phyloP scores from a whole-genome alignment of 1,284 basidiomycete genomes.

The Coniferiporia weirii region DNA sequence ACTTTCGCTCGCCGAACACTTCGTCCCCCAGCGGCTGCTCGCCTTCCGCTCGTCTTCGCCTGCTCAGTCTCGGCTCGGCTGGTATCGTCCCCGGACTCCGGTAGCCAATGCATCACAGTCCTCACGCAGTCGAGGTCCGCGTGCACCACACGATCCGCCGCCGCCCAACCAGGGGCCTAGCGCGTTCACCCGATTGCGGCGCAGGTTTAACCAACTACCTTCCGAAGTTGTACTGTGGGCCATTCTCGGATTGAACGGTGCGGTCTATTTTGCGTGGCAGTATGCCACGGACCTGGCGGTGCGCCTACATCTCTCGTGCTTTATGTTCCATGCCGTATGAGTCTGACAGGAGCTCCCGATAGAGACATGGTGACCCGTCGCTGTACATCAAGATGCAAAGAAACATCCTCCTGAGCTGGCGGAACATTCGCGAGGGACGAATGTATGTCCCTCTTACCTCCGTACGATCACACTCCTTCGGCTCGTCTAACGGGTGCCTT shows the following conservation, averaged over 20 bases:
- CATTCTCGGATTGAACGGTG: constrained; percentile 42
- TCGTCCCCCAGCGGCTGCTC: not conserved
- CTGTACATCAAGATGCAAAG: constrained; percentile 54
- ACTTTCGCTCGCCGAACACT: not conserved
- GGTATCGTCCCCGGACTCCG: not conserved
- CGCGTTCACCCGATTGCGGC: not conserved
- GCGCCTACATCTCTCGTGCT: constrained; percentile 22
- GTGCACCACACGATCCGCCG: too few relatives aligned
- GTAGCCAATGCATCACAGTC: too few relatives aligned
- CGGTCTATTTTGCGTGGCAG: constrained; percentile 40
- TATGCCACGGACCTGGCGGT: constrained; percentile 35
- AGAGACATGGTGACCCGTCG: constrained; percentile 38
- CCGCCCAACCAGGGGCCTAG: too few relatives aligned
- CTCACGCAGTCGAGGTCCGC: too few relatives aligned
- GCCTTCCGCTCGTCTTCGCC: not conserved
- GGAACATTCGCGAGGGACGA: constrained; percentile 65
- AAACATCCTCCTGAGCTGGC: constrained; percentile 64
- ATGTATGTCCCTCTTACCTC: constrained; percentile 42
- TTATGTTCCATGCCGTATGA: not conserved
- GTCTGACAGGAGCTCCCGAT: constrained; percentile 7
- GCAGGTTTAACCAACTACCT: constrained; percentile 36
- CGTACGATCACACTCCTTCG: constrained; percentile 4
- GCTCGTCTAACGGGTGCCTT: not conserved
- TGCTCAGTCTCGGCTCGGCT: not conserved
- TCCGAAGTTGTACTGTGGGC: constrained; percentile 36